Percentiles rank a stretch among this genome's conserved stretches.
Conservation (phyloP, 208 protist genomes). For the Crithidia acanthocephali region DNA sequence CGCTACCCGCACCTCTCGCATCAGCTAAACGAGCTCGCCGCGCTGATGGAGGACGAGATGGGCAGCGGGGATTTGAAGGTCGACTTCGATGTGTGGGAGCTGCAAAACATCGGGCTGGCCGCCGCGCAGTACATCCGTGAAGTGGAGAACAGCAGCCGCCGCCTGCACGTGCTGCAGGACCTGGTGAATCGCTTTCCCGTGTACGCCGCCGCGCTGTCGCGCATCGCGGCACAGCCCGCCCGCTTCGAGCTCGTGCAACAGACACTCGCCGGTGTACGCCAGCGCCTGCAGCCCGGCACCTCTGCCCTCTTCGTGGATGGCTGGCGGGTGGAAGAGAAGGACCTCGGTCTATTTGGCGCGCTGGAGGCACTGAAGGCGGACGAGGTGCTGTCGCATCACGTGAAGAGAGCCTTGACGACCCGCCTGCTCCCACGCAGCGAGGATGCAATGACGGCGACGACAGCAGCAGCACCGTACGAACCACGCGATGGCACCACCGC, state of each 20-base stretch:
- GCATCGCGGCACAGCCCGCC: slow-evolving; percentile 14
- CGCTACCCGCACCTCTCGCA: slow-evolving; percentile 41
- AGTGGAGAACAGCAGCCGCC: slow-evolving; percentile 40
- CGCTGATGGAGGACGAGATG: slow-evolving; percentile 34
- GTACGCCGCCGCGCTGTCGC: slow-evolving; percentile 57
- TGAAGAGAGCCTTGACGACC: slow-evolving; percentile 13
- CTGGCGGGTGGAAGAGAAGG: slow-evolving; percentile 29
- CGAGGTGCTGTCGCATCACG: slow-evolving; percentile 27
- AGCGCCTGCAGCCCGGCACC: slow-evolving; percentile 22
- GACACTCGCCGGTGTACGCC: slow-evolving; percentile 20
- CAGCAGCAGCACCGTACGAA: not conserved
- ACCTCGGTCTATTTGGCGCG: slow-evolving; percentile 55
- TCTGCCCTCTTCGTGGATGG: slow-evolving; percentile 57
- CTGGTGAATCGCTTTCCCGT: slow-evolving; percentile 90
- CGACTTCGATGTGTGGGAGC: slow-evolving; percentile 73
- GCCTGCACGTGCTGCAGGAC: slow-evolving; percentile 70
- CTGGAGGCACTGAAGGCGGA: slow-evolving; percentile 49
- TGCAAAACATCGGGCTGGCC: slow-evolving; percentile 62
- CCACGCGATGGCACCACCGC: not conserved
- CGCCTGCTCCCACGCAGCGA: not conserved
- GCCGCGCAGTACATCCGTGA: slow-evolving; percentile 59
- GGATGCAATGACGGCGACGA: not conserved
- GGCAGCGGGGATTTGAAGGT: slow-evolving; percentile 55
- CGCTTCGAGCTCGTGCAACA: slow-evolving; percentile 28
- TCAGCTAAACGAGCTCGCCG: slow-evolving; percentile 48